Evolutionary conservation across 129 eudicot genomes (phyloP), one percentile per base, ranked within the genome.

Genomic region (Oenanthe sinensis): DNA sequence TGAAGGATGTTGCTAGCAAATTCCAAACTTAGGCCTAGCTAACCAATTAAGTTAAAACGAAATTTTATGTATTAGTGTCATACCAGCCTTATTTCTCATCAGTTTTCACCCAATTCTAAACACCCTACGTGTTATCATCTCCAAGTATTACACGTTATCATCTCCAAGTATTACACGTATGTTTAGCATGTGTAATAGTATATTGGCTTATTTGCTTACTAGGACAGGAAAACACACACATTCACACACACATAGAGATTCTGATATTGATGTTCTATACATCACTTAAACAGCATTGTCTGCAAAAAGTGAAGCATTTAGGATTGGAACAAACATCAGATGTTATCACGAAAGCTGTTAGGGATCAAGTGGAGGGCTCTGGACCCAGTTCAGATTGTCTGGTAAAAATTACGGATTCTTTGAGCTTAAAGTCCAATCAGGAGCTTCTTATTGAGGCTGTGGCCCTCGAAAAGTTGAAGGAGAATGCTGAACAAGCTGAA

Each of bases 391-490:
- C 88, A 42, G 97, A 92, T 42, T 85, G 49, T 80, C 76, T 88
- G 83, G 88, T 82, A 37, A 86, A 82, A 82, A 82, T 95, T 77
- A 90, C 92, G 73, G 97, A 95, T 80, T 83, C 84, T 71, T 78
- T 95, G 78, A 87, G 90, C 79, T 86, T 95, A 68, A 87, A 83
- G 85, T 88, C 97, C 63, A 95, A 92, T 77, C 92, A 95, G 81
- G 99, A 91, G 78, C 93, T 95, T 78, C 87, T 95, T 19, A 88
- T 95, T 33, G 99, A 95, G 85, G 89, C 88, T n/a, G 99, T 95
- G 77, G 99, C 99, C 78, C 97, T 95, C 52, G 99, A 95, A 84
- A 95, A 92, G 54, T 69, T 95, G 77, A 95, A 95, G 78, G 98
- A 94, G 80, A 95, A 85, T 71, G 91, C 94, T 4, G 99, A 95